Evolutionary conservation across 345 rosid genomes (phyloP).

Genomic region (Boechera retrofracta): DNA sequence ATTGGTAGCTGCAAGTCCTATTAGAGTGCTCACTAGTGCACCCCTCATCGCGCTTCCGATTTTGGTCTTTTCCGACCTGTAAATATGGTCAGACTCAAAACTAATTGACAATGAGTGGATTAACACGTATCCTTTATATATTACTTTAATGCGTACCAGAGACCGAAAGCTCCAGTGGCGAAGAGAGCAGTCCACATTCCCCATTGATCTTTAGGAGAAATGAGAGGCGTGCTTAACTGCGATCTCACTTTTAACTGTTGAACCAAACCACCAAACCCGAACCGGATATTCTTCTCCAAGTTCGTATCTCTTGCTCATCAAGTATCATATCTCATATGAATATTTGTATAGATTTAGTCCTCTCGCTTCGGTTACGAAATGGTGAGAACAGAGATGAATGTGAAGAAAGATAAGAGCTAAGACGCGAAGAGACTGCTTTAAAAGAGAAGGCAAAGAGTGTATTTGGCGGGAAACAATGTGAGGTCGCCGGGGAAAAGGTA

Average conservation of each 20-base stretch:
- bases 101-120: not conserved
- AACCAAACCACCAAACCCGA: too few species aligned
- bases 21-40: slow-evolving; percentile 72
- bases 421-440: not conserved
- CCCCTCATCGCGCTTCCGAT: slow-evolving; percentile 76
- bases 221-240: not conserved
- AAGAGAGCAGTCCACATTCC: slow-evolving; percentile 11
- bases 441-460: not conserved
- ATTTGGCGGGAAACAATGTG: slow-evolving; percentile 40
- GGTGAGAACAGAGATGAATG: not conserved
- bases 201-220: not conserved
- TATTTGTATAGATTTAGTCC: too few species aligned
- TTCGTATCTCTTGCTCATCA: too few species aligned
- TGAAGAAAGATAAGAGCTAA: not conserved
- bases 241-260: not conserved
- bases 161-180: not conserved
- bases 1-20: slow-evolving; percentile 64
- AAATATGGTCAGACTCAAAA: slow-evolving; percentile 9
- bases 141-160: not conserved
- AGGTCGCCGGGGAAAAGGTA: slow-evolving; percentile 24
- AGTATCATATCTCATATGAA: too few species aligned
- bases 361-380: not conserved
- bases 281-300: too few species aligned
- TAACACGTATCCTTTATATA: too few species aligned
- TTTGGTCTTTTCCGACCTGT: slow-evolving; percentile 76